Evolutionary conservation across 1,139 yeast genomes (phyloP).

Genomic region (Pichia sp.): DNA sequence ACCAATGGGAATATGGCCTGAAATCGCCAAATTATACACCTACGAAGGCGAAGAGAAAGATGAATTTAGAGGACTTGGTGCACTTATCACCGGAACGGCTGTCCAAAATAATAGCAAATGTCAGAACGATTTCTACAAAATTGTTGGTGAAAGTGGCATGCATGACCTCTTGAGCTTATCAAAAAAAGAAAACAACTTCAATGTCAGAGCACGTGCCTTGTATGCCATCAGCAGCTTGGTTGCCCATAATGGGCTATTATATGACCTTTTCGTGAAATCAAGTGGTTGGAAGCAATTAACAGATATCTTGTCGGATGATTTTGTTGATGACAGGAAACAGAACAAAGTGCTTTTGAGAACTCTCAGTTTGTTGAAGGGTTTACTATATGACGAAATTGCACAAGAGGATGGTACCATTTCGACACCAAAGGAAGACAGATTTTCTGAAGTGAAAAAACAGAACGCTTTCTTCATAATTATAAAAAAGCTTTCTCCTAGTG

Average conservation of each 20-base stretch:
- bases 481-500: conserved; percentile 30
- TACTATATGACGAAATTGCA: conserved; percentile 49
- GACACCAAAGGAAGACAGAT: conserved; percentile 25
- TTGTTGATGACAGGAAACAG: conserved; percentile 35
- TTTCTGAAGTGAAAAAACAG: conserved; percentile 41
- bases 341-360: conserved; percentile 50
- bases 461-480: conserved; percentile 26
- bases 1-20: conserved; percentile 75
- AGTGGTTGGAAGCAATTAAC: conserved; percentile 59
- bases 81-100: conserved; percentile 79
- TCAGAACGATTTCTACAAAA: conserved; percentile 59
- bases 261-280: conserved; percentile 47
- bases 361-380: conserved; percentile 54
- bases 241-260: conserved; percentile 65
- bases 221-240: conserved; percentile 74
- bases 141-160: conserved; percentile 32
- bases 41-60: conserved; percentile 43
- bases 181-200: conserved; percentile 12
- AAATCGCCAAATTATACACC: conserved; percentile 40
- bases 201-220: conserved; percentile 56
- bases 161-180: conserved; percentile 13
- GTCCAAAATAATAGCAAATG: conserved; percentile 82
- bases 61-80: conserved; percentile 56
- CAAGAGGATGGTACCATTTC: conserved; percentile 24
- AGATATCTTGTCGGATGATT: conserved; percentile 17